phyloP scores from a whole-genome alignment of 1,139 yeast species.

The Geotrichum siamense region DNA sequence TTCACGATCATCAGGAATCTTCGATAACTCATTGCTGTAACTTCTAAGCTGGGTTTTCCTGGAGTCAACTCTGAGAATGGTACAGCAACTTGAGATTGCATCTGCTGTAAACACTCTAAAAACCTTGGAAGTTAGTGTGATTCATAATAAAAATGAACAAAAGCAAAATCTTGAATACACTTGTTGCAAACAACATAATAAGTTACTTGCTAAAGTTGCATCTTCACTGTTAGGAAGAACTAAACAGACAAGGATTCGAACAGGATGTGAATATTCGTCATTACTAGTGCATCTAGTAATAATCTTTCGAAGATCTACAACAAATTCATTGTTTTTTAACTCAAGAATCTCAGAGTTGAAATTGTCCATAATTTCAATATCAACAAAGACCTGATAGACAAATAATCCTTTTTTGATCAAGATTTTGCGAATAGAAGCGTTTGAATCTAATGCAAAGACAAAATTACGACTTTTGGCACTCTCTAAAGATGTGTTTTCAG shows the following conservation, averaged over 20 bases:
- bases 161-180: slow-evolving; percentile 4
- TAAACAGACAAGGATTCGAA: slow-evolving; percentile 11
- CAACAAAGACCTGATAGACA: slow-evolving; percentile 14
- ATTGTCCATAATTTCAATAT: slow-evolving; percentile 1
- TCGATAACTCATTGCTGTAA: background rate
- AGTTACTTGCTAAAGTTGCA: background rate
- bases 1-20: background rate
- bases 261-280: slow-evolving; percentile 3
- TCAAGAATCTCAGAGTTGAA: background rate
- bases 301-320: background rate
- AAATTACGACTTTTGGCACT: slow-evolving; percentile 1
- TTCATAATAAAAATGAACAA: background rate
- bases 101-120: slow-evolving; percentile 12
- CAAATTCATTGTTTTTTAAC: slow-evolving; percentile 1
- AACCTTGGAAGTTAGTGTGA: background rate
- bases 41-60: slow-evolving; percentile 11
- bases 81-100: slow-evolving; percentile 13
- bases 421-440: slow-evolving; percentile 2
- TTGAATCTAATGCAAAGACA: slow-evolving; percentile 8
- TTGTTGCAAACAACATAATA: slow-evolving; percentile 12
- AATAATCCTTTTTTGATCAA: slow-evolving; percentile 1
- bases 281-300: slow-evolving; percentile 7
- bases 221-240: slow-evolving; percentile 1
- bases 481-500: background rate
- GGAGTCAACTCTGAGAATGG: slow-evolving; percentile 11